Percentiles rank a stretch among this genome's conserved stretches.
Conservation (phyloP, 495 filamentous ascomycete genomes). For the Aspergillus cavernicola region DNA sequence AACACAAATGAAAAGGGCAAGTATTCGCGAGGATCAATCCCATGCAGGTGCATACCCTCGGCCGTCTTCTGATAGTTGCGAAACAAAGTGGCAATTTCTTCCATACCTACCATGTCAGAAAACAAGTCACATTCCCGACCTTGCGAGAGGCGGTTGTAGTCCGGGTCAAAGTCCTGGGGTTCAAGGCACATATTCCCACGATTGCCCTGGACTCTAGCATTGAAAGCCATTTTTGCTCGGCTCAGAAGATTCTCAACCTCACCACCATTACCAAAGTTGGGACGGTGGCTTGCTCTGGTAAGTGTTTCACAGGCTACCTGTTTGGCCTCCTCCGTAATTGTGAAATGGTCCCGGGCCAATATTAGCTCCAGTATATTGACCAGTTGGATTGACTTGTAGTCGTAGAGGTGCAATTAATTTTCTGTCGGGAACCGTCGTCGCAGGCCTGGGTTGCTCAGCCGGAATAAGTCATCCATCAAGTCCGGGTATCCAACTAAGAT, state of each 20-base stretch:
- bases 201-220: not conserved
- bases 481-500: not conserved
- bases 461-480: not conserved
- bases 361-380: too few relatives aligned
- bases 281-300: not conserved
- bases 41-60: constrained; percentile 13
- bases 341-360: too few relatives aligned
- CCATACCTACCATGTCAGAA: not conserved
- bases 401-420: too few relatives aligned
- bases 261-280: not conserved
- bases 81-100: constrained; percentile 15
- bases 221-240: not conserved
- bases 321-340: too few relatives aligned
- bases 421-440: not conserved
- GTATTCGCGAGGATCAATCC: constrained; percentile 4
- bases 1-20: constrained; percentile 17
- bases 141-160: not conserved
- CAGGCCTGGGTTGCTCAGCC: not conserved
- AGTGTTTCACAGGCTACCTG: not conserved
- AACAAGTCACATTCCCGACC: not conserved
- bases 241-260: not conserved
- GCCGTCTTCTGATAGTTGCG: constrained; percentile 19
- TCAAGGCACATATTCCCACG: not conserved
- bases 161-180: not conserved
- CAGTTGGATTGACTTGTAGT: too few relatives aligned